phyloP scores from a whole-genome alignment of 2,329 filamentous ascomycete species.

The Fusarium veterinarium region DNA sequence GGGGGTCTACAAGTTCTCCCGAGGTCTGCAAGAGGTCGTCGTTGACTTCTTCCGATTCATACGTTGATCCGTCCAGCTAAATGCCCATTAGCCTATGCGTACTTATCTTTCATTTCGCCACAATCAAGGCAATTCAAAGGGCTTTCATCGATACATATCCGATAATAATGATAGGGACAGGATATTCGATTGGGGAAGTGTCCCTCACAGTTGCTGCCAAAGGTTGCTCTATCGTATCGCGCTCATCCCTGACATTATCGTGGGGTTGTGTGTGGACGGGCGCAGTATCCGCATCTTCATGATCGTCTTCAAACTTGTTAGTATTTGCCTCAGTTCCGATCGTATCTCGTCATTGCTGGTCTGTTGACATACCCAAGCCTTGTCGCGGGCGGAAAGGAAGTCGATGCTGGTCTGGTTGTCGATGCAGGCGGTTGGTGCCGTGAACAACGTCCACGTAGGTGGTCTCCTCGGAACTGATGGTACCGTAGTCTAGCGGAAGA shows the following conservation, averaged over 20 bases:
- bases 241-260: background rate
- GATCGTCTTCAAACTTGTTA: background rate
- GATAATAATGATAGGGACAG: background rate
- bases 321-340: background rate
- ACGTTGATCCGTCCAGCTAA: background rate
- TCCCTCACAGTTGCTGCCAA: slow-evolving; percentile 16
- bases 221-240: background rate
- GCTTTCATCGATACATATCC: background rate
- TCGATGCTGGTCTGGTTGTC: background rate
- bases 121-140: background rate
- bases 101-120: background rate
- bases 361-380: background rate
- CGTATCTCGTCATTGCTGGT: too few species aligned
- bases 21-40: background rate
- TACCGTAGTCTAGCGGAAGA: background rate
- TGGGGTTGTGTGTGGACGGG: background rate
- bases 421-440: background rate
- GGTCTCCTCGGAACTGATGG: background rate
- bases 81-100: slow-evolving; percentile 1
- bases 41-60: slow-evolving; percentile 4
- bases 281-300: background rate
- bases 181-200: too few species aligned
- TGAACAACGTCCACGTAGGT: background rate
- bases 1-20: background rate
- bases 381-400: background rate